Evolutionary conservation across 805 yeast species (phyloP).

Genomic region (Myxozyma vanderwaltii): DNA sequence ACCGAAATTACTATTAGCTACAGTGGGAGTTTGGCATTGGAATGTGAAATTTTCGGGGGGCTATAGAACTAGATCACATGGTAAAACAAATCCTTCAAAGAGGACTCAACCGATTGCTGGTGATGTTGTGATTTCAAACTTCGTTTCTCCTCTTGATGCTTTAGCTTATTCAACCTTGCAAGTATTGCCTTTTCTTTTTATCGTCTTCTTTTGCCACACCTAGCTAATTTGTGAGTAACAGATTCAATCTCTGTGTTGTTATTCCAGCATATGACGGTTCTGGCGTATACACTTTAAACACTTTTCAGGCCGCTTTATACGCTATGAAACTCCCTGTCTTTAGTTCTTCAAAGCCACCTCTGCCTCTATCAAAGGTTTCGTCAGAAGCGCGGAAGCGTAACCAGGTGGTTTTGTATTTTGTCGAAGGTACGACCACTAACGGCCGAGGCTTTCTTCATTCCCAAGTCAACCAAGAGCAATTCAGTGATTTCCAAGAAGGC

Average conservation of each 20-base stretch:
- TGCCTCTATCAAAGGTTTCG: slow-evolving; percentile 29
- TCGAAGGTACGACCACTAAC: slow-evolving; percentile 74
- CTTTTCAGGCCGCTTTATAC: slow-evolving; percentile 16
- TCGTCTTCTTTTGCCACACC: too few species aligned
- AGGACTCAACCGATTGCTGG: slow-evolving; percentile 37
- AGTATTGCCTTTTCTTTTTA: neutral
- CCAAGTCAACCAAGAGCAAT: slow-evolving; percentile 34
- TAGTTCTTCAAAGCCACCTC: slow-evolving; percentile 25
- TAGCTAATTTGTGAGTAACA: slow-evolving; percentile 20
- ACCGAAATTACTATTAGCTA: slow-evolving; percentile 33
- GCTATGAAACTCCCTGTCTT: slow-evolving; percentile 27
- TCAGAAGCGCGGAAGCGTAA: slow-evolving; percentile 41
- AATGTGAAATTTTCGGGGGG: slow-evolving; percentile 54
- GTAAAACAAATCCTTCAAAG: slow-evolving; percentile 38
- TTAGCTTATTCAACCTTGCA: slow-evolving; percentile 41
- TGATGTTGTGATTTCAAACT: slow-evolving; percentile 59
- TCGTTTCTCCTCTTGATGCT: slow-evolving; percentile 61
- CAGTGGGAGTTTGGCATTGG: slow-evolving; percentile 38
- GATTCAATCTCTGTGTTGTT: slow-evolving; percentile 44
- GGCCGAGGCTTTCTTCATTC: slow-evolving; percentile 72
- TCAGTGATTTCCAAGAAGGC: slow-evolving; percentile 10
- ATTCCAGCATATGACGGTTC: slow-evolving; percentile 47
- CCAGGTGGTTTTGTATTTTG: slow-evolving; percentile 44
- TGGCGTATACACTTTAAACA: slow-evolving; percentile 30
- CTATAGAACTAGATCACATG: slow-evolving; percentile 38